Base-by-base conservation (phyloP, 257 asterid species). In the Striga asiatica region DNA sequence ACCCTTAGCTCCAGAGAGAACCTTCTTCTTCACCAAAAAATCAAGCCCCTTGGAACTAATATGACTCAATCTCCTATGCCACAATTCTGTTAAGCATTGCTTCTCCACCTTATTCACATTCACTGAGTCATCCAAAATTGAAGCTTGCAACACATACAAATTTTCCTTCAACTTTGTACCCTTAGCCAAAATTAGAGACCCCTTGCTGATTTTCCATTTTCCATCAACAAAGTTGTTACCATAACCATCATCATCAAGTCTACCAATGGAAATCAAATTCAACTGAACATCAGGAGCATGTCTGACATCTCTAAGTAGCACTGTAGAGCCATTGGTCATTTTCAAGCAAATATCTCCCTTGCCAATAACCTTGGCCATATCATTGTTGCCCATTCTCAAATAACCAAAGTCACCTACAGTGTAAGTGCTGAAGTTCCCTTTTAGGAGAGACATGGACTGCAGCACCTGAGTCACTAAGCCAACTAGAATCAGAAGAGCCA, bases 371-470 rank as follows among this genome's bases (percentile, higher is more conserved):
- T 54, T 54, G 10, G 31, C 20, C 10, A 34, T 5, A 5, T 31
- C 32, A 54, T 54, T 47, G 20, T 54, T 32, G 12, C 45, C 11
- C 60, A 54, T 54, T 47, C 9, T 54, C 1, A 54, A 0, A 0
- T 14, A 10, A 17, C 60, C 48, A 54, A 18, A 32, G 8, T 54
- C 60, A 54, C 32, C 60, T 0, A 12, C 32, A 11, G 13, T 54
- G 12, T 54, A 54, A 1, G 60, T 31, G 10, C 47, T 54, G 60
- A 54, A 34, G 25, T 31, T 11, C 35, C 60, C 23, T 19, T 54
- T 16, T 11, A 6, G 47, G 20, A 18, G 60, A 31, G 6, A 32
- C 48, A 54, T 54, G 60, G 10, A 54, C 10, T 31, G 59, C 6
- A 24, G 59, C 59, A 53, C 24, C 46, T 17, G 17, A 29, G 19